Base-by-base conservation (phyloP, 2,329 filamentous ascomycete species). In the Alternaria sp. region DNA sequence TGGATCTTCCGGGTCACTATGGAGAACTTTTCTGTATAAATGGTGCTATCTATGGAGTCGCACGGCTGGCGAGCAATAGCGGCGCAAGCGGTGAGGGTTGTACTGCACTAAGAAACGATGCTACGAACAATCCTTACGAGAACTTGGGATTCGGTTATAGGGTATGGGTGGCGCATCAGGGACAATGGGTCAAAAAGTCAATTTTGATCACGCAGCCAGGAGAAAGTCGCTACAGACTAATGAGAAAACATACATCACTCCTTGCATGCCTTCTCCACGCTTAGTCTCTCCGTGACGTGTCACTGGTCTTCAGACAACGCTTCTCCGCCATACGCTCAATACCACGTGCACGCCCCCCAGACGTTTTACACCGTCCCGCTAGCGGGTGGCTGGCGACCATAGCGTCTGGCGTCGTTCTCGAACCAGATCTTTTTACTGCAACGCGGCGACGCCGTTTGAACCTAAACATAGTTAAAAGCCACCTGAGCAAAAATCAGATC, bases 181-280 rank as follows among this genome's bases (percentile, higher is more conserved):
- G 52, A 48, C 53, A 38, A 44, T 25, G 43, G 45, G 40, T 48
- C 38, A 60, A 60, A 60, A 59, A 60, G 46, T 48, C 46, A 41
- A 38, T 51, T 41, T 51, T 55, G 57, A 57, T 60, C 40, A 51
- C 40, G 43, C 52, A 57, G 45, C 32, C 22, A 18, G 40, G 11
- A 38, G 30, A 48, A 32, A 51, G 45, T 22, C 51, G 49, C 30
- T 57, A 20, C 30, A 60, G 46, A 54, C 49, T 38, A 43, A 57
- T 57, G 38, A 57, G 55, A 59, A 49, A 25, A 27, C 25, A 6
- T 12, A 30, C 16, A 40, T 34, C 18, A 41, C 25, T 38, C 32
- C 22, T 30, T 40, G 36, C 28, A 34, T 30, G 18, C 18, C 28
- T 46, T 9, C 22, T 43, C 9, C 20, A 43, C 12, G 51, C 14